These are phyloP conservation scores for Naganishia vaughanmartiniae DNA, from an alignment of 768 basidiomycete species.

Conservation along the genomic window DNA sequence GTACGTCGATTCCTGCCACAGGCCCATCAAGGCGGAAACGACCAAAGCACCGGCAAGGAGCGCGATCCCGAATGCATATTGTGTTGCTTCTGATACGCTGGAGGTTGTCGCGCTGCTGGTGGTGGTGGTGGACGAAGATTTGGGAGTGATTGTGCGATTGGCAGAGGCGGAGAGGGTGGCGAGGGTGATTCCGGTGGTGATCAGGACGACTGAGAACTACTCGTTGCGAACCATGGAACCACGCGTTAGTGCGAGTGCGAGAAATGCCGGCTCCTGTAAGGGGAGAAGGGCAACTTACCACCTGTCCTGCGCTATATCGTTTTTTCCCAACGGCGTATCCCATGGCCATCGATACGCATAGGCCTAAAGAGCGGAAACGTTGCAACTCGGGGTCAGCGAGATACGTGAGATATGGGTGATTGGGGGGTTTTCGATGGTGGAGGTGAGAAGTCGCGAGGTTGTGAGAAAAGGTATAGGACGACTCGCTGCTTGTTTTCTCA, in stretches of 20 bases:
- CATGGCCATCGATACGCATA: constrained; percentile 73
- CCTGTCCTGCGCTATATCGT: constrained; percentile 62
- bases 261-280: no score
- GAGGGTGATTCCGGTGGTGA: constrained; percentile 68
- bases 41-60: constrained; percentile 69
- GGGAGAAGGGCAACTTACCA: constrained; percentile 38
- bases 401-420: no score
- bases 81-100: constrained; percentile 32
- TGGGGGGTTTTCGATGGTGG: no score
- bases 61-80: constrained; percentile 65
- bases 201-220: constrained; percentile 67
- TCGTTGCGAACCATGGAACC: no score
- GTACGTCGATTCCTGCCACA: constrained; percentile 76
- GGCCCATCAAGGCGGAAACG: constrained; percentile 66
- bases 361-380: no score
- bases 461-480: no score
- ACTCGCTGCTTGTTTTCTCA: no score
- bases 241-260: no score
- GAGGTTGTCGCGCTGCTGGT: neutral
- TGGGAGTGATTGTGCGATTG: constrained; percentile 26
- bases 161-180: constrained; percentile 64
- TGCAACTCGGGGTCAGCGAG: no score
- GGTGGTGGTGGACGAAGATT: neutral
- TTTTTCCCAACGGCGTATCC: constrained; percentile 63
- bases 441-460: no score